Evolutionary conservation across 225 moss, liverwort and hornwort genomes (phyloP), one percentile per base, ranked within the genome.

Genomic region (Asterella californica): DNA sequence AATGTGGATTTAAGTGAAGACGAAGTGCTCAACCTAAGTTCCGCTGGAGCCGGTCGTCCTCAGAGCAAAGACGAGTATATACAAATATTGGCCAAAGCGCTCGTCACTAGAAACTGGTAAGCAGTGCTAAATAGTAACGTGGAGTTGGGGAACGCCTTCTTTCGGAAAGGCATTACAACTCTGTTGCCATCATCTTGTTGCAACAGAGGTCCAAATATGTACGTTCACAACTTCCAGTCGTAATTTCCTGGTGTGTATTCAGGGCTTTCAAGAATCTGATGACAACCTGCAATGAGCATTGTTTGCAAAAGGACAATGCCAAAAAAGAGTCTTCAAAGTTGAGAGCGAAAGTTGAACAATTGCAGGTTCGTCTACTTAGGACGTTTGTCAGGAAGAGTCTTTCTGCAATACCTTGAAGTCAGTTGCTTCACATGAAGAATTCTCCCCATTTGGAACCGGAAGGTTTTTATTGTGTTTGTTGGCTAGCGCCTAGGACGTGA

Each of bases 181-280:
- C 38, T 21, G 5, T 37, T 37, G 2, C 25, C 38, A 36, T 45
- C 24, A 15, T 14, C 65, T 11, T 10, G 19, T 30, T 11, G 29
- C 29, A 30, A 29, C 2, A 65, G 29, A 32, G 64, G 32, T 32
- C 15, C 42, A 42, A 10, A 29, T 9, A 32, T 33, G 14, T 32
- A 65, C 29, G 64, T 29, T 48, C 72, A 12, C 45, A 48, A 38
- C 8, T 19, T n/a, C 24, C 6, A 72, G 2, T 45, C 14, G 4
- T 27, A 47, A 12, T 29, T 25, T 48, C 49, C 64, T 32, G 66
- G 33, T 30, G 14, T 74, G 12, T 14, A n/a, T 49, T 21, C 75
- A 76, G 75, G 75, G 36, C 75, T 37, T 76, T 59, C 37, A 76
- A 76, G 75, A 34, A 57, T 59, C 75, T 76, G 11, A 76, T 76